Evolutionary conservation across 2,329 filamentous ascomycete genomes (phyloP).

Genomic region (Hortaea werneckii): DNA sequence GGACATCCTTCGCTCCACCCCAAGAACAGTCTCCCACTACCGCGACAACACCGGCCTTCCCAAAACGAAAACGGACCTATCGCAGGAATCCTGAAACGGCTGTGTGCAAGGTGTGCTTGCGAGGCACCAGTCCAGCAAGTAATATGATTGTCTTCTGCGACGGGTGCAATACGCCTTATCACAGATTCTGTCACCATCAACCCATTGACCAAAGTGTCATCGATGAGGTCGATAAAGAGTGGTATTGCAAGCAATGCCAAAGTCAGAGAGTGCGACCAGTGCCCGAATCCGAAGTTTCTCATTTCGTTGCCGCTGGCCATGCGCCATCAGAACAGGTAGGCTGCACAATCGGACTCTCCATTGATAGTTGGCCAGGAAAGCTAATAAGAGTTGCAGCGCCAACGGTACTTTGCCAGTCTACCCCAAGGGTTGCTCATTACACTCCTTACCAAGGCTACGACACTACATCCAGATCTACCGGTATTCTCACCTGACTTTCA

Average conservation of each 20-base stretch:
- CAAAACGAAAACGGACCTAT: constrained; percentile 50
- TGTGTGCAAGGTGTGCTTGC: constrained; percentile 62
- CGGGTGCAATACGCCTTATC: constrained; percentile 68
- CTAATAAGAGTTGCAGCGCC: constrained; percentile 10
- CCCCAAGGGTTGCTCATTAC: constrained; percentile 53
- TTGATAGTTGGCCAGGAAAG: neutral
- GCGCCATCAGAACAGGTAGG: constrained; percentile 35
- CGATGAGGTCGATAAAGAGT: constrained; percentile 54
- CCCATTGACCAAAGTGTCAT: constrained; percentile 61
- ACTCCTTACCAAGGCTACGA: constrained; percentile 52
- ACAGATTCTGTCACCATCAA: constrained; percentile 72
- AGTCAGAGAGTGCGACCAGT: constrained; percentile 35
- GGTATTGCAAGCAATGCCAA: constrained; percentile 59
- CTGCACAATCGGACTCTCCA: constrained; percentile 3
- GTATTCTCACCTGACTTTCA: constrained; percentile 44
- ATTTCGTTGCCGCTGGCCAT: constrained; percentile 29
- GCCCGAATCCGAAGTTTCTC: constrained; percentile 30
- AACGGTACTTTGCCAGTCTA: constrained; percentile 49
- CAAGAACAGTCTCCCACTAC: constrained; percentile 36
- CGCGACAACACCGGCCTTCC: constrained; percentile 18
- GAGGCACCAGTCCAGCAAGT: constrained; percentile 58
- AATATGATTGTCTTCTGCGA: constrained; percentile 84
- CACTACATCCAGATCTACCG: constrained; percentile 53
- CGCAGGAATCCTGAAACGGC: constrained; percentile 44
- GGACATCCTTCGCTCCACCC: constrained; percentile 52